These are phyloP conservation scores for Arabidopsis hybrid DNA, from an alignment of 441 rosid genomes.

Conservation along the genomic window DNA sequence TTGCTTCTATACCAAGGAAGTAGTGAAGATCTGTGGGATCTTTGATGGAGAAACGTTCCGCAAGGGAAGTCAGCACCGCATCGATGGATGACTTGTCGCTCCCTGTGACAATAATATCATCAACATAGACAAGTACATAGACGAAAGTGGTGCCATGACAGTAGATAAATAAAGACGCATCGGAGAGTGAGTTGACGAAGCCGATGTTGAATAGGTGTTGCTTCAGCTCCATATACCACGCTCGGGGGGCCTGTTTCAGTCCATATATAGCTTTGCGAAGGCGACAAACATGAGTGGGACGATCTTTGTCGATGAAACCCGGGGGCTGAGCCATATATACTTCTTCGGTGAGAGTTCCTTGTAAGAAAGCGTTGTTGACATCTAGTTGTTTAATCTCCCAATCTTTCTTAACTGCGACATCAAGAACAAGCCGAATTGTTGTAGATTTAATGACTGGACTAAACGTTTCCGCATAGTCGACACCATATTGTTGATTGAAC, in stretches of 20 bases:
- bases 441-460: too few relatives aligned
- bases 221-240: background rate
- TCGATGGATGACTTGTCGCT: too few relatives aligned
- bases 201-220: too few relatives aligned
- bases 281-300: background rate
- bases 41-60: background rate
- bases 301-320: background rate
- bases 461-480: too few relatives aligned
- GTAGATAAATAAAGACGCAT: background rate
- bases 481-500: too few relatives aligned
- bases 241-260: background rate
- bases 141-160: fast-evolving
- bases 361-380: background rate
- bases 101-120: background rate
- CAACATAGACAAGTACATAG: background rate
- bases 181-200: background rate
- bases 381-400: background rate
- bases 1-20: background rate
- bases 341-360: background rate
- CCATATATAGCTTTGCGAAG: background rate
- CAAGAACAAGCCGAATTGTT: too few relatives aligned
- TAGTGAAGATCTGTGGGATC: background rate
- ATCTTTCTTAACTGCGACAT: too few relatives aligned
- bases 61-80: too few relatives aligned
- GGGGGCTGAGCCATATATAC: background rate